Conservation (phyloP, 2,329 filamentous ascomycete genomes). For the Trichoderma lentiforme region DNA sequence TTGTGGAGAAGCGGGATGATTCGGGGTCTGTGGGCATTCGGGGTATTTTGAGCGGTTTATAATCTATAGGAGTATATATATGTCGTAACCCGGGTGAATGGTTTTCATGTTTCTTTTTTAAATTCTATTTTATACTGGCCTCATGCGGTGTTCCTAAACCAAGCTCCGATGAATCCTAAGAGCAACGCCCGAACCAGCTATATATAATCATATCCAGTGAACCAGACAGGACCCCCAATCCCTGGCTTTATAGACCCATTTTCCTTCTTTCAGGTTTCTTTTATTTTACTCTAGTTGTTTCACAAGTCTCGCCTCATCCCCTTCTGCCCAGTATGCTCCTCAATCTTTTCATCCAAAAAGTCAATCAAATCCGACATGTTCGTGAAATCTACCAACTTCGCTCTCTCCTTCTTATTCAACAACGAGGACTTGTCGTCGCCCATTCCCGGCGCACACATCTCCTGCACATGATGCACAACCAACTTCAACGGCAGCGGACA, state of each 20-base stretch:
- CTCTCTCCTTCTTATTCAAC: constrained; percentile 55
- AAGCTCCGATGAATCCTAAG: background rate
- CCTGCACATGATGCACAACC: constrained; percentile 61
- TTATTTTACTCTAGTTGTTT: constrained; percentile 18
- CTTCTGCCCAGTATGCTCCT: constrained; percentile 32
- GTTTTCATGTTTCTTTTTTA: background rate
- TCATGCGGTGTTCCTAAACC: background rate
- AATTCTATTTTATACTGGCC: background rate
- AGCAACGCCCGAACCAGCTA: background rate
- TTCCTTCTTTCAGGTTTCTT: background rate
- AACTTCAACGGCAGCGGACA: constrained; percentile 62
- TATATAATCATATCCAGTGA: background rate
- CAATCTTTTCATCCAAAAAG: constrained; percentile 53
- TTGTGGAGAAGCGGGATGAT: constrained; percentile 83
- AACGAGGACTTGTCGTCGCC: constrained; percentile 50
- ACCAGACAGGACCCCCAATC: background rate
- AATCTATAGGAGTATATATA: constrained; percentile 9
- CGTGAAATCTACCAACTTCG: constrained; percentile 45
- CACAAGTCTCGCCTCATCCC: constrained; percentile 34
- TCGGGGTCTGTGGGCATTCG: constrained; percentile 77
- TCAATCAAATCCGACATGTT: constrained; percentile 59
- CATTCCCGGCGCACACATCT: constrained; percentile 62
- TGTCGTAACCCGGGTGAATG: background rate
- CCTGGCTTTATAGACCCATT: background rate
- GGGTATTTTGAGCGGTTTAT: constrained; percentile 68